phyloP scores from a whole-genome alignment of 2,329 filamentous ascomycete genomes.

The Ceratocystis albifundus region DNA sequence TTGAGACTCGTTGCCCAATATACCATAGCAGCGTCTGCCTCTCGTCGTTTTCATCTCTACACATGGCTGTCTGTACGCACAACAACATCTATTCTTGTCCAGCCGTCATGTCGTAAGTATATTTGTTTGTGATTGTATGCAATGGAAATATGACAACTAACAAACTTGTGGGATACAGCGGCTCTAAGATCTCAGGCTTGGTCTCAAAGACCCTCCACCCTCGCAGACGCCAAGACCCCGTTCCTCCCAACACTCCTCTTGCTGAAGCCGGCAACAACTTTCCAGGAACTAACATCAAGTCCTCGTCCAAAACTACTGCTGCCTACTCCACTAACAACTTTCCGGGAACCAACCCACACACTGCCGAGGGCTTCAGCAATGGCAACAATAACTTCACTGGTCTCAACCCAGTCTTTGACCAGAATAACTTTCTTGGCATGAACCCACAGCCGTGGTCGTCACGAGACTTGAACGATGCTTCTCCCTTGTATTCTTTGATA shows the following conservation, averaged over 20 bases:
- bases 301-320: background rate
- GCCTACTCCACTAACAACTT: slow-evolving; percentile 20
- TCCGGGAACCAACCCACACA: slow-evolving; percentile 16
- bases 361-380: background rate
- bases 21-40: background rate
- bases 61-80: background rate
- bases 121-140: no score
- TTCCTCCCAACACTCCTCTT: background rate
- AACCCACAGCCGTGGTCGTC: slow-evolving; percentile 15
- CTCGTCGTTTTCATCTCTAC: background rate
- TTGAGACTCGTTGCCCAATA: background rate
- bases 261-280: slow-evolving; percentile 24
- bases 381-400: slow-evolving; percentile 21
- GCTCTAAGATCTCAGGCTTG: slow-evolving; percentile 12
- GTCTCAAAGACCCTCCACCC: slow-evolving; percentile 17
- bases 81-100: background rate
- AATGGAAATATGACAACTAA: background rate
- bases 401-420: background rate
- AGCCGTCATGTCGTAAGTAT: slow-evolving; percentile 20
- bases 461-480: slow-evolving; percentile 1
- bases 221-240: slow-evolving; percentile 1
- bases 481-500: slow-evolving; percentile 7
- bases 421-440: slow-evolving; percentile 21
- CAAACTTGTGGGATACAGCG: background rate
- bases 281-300: slow-evolving; percentile 22